Evolutionary conservation across 192 early-diverging fungal species (phyloP).

Genomic region (Dimargaris verticillata): DNA sequence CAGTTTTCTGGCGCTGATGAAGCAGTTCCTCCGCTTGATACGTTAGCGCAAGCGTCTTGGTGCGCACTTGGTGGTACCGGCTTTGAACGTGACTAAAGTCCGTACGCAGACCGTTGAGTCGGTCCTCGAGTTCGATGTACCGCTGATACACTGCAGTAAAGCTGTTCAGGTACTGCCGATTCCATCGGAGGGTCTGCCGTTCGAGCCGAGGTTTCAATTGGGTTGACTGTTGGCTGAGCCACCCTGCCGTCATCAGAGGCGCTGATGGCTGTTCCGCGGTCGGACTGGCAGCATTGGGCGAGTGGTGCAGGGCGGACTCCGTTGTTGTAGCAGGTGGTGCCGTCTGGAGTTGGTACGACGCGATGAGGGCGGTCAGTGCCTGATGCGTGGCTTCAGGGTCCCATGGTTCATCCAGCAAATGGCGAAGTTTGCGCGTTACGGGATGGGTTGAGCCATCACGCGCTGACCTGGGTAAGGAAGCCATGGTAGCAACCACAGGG

Average conservation of each 20-base stretch:
- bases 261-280: constrained; percentile 9
- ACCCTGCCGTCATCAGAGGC: constrained; percentile 13
- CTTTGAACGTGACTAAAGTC: background rate
- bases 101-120: background rate
- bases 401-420: background rate
- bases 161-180: background rate
- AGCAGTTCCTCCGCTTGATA: constrained; percentile 15
- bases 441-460: background rate
- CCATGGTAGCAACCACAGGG: no score
- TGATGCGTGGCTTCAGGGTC: background rate
- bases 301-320: background rate
- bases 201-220: background rate
- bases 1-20: constrained; percentile 20
- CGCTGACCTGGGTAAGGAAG: no score
- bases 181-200: background rate
- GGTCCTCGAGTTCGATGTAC: background rate
- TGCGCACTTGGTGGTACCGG: background rate
- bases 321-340: background rate
- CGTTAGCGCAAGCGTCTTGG: background rate
- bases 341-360: background rate
- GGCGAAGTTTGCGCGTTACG: background rate
- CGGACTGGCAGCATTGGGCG: background rate
- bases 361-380: background rate
- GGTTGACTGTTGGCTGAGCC: background rate
- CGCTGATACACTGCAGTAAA: background rate